Conservation (phyloP, 495 filamentous ascomycete species). For the Hyaloscypha variabilis region DNA sequence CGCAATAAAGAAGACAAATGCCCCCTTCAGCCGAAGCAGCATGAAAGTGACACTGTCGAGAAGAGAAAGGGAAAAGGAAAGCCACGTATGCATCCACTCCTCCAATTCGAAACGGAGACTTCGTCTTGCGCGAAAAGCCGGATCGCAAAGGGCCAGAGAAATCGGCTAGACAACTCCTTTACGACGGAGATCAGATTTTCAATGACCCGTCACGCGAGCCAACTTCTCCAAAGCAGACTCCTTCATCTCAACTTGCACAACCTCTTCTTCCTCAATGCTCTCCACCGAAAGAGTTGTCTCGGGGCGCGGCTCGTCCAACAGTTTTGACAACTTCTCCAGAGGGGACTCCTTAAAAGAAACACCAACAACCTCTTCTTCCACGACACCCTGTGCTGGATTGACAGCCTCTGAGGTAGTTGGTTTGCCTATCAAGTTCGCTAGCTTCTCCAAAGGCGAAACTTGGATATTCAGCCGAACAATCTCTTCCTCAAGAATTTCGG, state of each 20-base stretch:
- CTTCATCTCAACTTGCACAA: not conserved
- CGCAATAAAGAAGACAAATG: not conserved
- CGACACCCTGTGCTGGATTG: not conserved
- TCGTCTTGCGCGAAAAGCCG: not conserved
- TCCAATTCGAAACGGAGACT: not conserved
- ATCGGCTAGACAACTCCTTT: not conserved
- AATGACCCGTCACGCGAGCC: not conserved
- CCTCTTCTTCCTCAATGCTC: not conserved
- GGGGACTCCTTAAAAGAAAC: not conserved
- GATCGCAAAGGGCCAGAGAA: not conserved
- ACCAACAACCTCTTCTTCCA: slow-evolving; percentile 3
- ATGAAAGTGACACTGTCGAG: not conserved
- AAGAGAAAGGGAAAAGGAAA: not conserved
- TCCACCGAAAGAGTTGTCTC: not conserved
- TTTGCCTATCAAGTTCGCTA: slow-evolving; percentile 5
- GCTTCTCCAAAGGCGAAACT: slow-evolving; percentile 17
- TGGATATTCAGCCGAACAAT: slow-evolving; percentile 9
- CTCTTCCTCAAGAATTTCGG: slow-evolving; percentile 8
- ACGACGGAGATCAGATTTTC: not conserved
- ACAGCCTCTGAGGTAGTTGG: not conserved
- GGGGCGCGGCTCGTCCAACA: not conserved
- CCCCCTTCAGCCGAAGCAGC: not conserved
- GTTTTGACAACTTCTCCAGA: not conserved
- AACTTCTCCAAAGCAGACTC: slow-evolving; percentile 10
- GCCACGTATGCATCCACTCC: not conserved